phyloP scores from a whole-genome alignment of 768 basidiomycete genomes.

The Lentinula lateritia region DNA sequence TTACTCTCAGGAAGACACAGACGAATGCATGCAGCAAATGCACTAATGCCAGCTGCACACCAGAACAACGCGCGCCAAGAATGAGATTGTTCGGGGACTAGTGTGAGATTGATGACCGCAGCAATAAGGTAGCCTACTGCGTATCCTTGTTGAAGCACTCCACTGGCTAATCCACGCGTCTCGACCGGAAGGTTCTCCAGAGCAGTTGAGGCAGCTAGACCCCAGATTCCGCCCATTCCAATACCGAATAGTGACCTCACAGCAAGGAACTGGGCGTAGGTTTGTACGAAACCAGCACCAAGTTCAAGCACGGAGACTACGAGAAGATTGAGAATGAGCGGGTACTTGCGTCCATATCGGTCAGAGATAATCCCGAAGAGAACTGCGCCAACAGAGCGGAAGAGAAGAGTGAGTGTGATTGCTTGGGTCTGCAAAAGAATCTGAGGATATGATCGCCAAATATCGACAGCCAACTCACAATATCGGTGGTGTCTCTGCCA shows the following conservation, averaged over 20 bases:
- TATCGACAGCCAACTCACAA: slow-evolving; percentile 29
- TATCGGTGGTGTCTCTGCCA: slow-evolving; percentile 27
- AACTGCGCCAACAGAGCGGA: slow-evolving; percentile 78
- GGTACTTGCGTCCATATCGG: slow-evolving; percentile 89
- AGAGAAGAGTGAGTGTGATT: slow-evolving; percentile 88
- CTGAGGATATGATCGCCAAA: background rate
- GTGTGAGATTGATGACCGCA: slow-evolving; percentile 71
- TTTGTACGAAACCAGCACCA: slow-evolving; percentile 75
- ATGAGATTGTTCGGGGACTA: slow-evolving; percentile 38
- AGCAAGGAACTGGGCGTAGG: slow-evolving; percentile 74
- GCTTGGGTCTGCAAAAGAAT: slow-evolving; percentile 18
- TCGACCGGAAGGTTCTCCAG: slow-evolving; percentile 88
- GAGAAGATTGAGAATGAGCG: slow-evolving; percentile 70
- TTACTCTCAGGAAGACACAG: slow-evolving; percentile 72
- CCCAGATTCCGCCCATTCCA: slow-evolving; percentile 90
- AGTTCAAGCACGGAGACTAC: slow-evolving; percentile 71
- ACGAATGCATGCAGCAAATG: slow-evolving; percentile 67
- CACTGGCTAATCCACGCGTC: slow-evolving; percentile 81
- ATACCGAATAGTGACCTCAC: slow-evolving; percentile 81
- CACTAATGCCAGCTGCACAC: slow-evolving; percentile 64
- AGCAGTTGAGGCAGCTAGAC: slow-evolving; percentile 71
- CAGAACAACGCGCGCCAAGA: slow-evolving; percentile 81
- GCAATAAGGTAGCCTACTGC: slow-evolving; percentile 82
- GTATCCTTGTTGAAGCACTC: slow-evolving; percentile 86
- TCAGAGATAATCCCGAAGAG: slow-evolving; percentile 85